phyloP scores from a whole-genome alignment of 2,329 filamentous ascomycete species.

The Blastomyces silverae region DNA sequence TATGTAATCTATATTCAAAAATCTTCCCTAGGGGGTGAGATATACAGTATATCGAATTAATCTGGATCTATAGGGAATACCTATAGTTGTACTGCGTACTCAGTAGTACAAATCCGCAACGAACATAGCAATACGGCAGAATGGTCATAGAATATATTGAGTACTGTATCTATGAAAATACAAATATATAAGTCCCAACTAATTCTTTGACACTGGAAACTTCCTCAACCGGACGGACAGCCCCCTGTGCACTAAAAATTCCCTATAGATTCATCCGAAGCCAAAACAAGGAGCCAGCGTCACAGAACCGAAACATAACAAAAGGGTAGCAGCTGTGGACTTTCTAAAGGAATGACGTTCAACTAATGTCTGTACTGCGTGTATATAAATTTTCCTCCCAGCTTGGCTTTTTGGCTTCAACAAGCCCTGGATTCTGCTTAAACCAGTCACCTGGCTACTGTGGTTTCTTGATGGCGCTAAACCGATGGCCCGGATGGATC shows the following conservation, averaged over 20 bases:
- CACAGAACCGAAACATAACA: not conserved
- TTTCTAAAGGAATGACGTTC: not conserved
- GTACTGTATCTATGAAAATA: not conserved
- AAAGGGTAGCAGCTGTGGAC: not conserved
- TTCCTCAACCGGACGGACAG: not conserved
- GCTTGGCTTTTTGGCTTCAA: not conserved
- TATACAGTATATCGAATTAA: not conserved
- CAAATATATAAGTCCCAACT: not conserved
- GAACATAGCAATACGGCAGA: no score
- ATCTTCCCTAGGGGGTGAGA: not conserved
- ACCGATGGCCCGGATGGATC: constrained; percentile 11
- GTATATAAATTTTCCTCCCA: not conserved
- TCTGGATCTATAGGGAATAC: no score
- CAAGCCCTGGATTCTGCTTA: not conserved
- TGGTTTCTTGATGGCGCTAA: constrained; percentile 13
- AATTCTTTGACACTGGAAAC: not conserved
- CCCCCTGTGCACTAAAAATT: not conserved
- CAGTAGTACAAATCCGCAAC: no score
- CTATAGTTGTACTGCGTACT: no score
- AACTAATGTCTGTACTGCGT: not conserved
- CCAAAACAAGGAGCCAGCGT: not conserved
- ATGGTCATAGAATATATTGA: not conserved
- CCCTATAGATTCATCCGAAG: no score
- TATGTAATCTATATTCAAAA: not conserved
- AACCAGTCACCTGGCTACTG: not conserved